phyloP scores from a whole-genome alignment of 306 rosid genomes.

The Acacia crassicarpa region DNA sequence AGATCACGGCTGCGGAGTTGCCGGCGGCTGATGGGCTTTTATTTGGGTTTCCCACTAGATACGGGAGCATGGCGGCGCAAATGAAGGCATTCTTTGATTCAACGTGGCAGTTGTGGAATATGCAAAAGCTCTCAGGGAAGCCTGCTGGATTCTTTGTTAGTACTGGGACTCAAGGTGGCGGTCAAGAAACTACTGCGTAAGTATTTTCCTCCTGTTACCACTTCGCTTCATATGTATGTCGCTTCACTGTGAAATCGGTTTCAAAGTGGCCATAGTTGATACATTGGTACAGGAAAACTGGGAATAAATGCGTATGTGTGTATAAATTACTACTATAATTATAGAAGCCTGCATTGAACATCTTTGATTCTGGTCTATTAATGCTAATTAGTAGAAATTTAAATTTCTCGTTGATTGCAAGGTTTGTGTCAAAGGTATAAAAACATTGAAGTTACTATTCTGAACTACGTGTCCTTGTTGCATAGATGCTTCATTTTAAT shows the following conservation, averaged over 20 bases:
- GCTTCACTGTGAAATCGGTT: not conserved
- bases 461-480: not conserved
- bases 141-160: slow-evolving; percentile 92
- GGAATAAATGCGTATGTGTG: not conserved
- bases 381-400: slow-evolving; percentile 11
- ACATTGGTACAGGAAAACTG: not conserved
- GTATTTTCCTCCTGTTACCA: not conserved
- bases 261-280: not conserved
- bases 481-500: slow-evolving; percentile 1
- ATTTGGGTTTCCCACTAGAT: slow-evolving; percentile 94
- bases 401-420: not conserved
- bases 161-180: slow-evolving; percentile 96
- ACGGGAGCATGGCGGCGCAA: slow-evolving; percentile 90
- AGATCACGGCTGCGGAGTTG: slow-evolving; percentile 63
- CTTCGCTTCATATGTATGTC: not conserved
- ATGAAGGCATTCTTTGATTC: slow-evolving; percentile 95
- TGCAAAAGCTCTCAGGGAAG: slow-evolving; percentile 86
- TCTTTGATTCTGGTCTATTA: not conserved
- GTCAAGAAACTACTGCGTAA: slow-evolving; percentile 98
- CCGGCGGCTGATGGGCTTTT: slow-evolving; percentile 72
- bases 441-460: not conserved
- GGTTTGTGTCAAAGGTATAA: not conserved
- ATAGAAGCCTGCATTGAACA: not conserved
- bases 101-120: slow-evolving; percentile 79
- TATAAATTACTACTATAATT: not conserved